A percentile compares a stretch with the other conserved stretches of the same genome.
phyloP scores from a whole-genome alignment of 192 early-diverging fungal genomes.

The Coemansia sp. region DNA sequence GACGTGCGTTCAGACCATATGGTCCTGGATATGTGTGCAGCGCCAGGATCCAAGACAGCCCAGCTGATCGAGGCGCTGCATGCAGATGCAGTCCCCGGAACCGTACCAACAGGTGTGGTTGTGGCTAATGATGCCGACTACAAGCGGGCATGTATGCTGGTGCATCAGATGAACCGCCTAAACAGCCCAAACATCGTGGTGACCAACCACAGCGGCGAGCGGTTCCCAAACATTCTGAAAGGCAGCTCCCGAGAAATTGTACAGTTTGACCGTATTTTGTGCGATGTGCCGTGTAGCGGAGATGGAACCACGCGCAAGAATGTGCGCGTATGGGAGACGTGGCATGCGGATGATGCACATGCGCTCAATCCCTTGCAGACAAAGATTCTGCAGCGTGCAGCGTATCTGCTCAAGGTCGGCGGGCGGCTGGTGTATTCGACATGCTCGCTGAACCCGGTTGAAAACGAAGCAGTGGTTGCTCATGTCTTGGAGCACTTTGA shows the following conservation, averaged over 20 bases:
- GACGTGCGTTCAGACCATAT: conserved; percentile 85
- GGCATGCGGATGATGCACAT: conserved; percentile 73
- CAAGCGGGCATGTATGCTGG: conserved; percentile 87
- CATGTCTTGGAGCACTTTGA: conserved; percentile 65
- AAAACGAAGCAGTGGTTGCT: conserved; percentile 95
- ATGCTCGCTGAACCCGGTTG: conserved; percentile 96
- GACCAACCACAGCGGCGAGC: conserved; percentile 93
- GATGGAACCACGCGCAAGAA: conserved; percentile 99
- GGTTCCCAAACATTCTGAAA: conserved; percentile 70
- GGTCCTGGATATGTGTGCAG: conserved; percentile 95
- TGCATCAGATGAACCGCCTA: conserved; percentile 93
- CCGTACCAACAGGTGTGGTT: conserved; percentile 74
- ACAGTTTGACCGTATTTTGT: conserved; percentile 95
- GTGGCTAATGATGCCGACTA: conserved; percentile 96
- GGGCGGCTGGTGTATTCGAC: conserved; percentile 97
- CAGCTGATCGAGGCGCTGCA: conserved; percentile 84
- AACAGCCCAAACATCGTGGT: conserved; percentile 90
- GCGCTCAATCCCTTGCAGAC: conserved; percentile 82
- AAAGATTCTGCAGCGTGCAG: conserved; percentile 83
- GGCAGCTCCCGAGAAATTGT: conserved; percentile 47
- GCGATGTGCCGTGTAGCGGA: conserved; percentile 97
- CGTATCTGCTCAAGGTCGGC: conserved; percentile 82
- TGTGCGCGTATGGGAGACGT: conserved; percentile 84
- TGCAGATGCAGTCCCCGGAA: conserved; percentile 56
- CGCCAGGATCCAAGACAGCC: conserved; percentile 97